Conservation (phyloP, 208 protist genomes). For the Zelonia costaricensis region DNA sequence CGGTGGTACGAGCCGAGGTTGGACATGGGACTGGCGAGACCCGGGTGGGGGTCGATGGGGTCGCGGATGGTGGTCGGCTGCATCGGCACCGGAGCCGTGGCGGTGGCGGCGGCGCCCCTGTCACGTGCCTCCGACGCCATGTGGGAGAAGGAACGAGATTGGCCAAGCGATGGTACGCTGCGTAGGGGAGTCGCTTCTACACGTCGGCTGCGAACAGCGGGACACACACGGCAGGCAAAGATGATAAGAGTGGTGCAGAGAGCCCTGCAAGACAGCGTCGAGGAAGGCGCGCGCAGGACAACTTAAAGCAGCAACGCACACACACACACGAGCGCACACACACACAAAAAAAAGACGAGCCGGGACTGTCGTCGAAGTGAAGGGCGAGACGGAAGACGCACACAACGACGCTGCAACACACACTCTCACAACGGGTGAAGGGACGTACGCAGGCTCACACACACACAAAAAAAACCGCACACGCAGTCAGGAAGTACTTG, state of each 20-base stretch:
- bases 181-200: too few relatives aligned
- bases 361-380: too few relatives aligned
- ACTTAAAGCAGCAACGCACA: neutral
- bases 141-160: neutral
- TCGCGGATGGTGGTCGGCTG: slow-evolving; percentile 4
- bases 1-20: neutral
- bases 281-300: neutral
- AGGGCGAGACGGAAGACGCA: too few relatives aligned
- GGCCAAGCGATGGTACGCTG: too few relatives aligned
- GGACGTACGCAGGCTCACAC: neutral
- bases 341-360: neutral
- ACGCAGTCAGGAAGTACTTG: too few relatives aligned
- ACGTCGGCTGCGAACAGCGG: neutral
- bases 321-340: neutral
- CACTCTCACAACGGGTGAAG: too few relatives aligned
- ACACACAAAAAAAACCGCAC: too few relatives aligned
- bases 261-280: neutral
- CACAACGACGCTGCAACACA: too few relatives aligned
- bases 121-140: neutral
- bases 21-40: neutral
- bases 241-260: neutral
- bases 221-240: neutral
- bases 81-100: too few relatives aligned
- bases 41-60: slow-evolving; percentile 2
- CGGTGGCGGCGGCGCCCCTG: neutral